phyloP scores from a whole-genome alignment of 1,284 basidiomycete genomes.

The Tremellales sp. region DNA sequence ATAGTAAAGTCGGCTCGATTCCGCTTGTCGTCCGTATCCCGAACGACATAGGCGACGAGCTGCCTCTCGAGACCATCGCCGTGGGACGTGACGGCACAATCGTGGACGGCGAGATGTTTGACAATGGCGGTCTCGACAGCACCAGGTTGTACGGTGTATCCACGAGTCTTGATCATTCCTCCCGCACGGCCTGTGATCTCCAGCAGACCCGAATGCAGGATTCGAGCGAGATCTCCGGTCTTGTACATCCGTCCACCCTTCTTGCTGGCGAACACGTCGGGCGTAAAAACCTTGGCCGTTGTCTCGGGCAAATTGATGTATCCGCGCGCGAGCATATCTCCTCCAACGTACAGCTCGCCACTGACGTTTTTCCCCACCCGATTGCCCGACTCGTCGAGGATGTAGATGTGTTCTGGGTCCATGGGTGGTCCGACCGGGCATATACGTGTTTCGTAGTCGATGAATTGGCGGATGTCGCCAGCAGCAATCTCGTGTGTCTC shows the following conservation, averaged over 20 bases:
- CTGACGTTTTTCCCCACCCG: conserved; percentile 22
- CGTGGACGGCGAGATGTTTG: conserved; percentile 30
- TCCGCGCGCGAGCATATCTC: conserved; percentile 33
- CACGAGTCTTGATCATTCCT: conserved; percentile 42
- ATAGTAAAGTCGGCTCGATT: conserved; percentile 19
- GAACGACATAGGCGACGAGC: conserved; percentile 37
- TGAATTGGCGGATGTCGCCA: conserved; percentile 25
- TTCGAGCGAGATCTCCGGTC: conserved; percentile 38
- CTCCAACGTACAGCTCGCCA: conserved; percentile 40
- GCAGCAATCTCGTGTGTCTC: conserved; percentile 41
- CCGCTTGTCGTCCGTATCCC: conserved; percentile 18
- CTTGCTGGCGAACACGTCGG: conserved; percentile 15
- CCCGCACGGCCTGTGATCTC: conserved; percentile 41
- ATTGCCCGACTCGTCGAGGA: conserved; percentile 30
- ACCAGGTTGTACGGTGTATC: conserved; percentile 36
- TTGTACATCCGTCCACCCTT: conserved; percentile 30
- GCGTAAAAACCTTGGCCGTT: conserved; percentile 33
- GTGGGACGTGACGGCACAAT: conserved; percentile 33
- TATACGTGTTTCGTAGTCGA: conserved; percentile 10
- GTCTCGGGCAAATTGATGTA: conserved; percentile 38
- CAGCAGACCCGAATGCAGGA: conserved; percentile 22
- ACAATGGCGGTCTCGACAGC: conserved; percentile 37
- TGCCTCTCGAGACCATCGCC: conserved; percentile 39
- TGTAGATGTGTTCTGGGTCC: conserved; percentile 30
- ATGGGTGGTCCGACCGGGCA: conserved; percentile 39